A percentile compares a stretch with the other conserved stretches of the same genome.
These are phyloP conservation scores for Apostasia shenzhenica DNA, from an alignment of 106 monocot genomes.

Conservation along the genomic window DNA sequence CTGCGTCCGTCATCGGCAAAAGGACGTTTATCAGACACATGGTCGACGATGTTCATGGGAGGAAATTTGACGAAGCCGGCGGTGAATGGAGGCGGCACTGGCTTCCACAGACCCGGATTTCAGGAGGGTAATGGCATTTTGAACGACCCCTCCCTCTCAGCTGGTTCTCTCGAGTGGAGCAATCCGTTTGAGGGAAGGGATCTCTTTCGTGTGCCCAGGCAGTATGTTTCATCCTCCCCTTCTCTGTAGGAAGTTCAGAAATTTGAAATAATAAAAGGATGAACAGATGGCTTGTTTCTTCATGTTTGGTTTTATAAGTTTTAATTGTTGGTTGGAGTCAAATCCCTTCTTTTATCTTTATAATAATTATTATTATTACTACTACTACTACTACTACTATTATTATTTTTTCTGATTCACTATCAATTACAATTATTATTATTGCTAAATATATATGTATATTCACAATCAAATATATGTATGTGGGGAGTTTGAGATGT, in stretches of 20 bases:
- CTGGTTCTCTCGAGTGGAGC: slow-evolving; percentile 46
- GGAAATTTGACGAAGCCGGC: slow-evolving; percentile 13
- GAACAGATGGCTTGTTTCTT: not conserved
- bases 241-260: slow-evolving; percentile 7
- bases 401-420: too few relatives aligned
- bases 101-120: slow-evolving; percentile 4
- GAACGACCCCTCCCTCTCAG: not conserved
- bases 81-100: slow-evolving; percentile 1
- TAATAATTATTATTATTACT: too few relatives aligned
- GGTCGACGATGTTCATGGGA: slow-evolving; percentile 47
- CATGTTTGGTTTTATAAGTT: too few relatives aligned
- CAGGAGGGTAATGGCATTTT: slow-evolving; percentile 11
- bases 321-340: too few relatives aligned
- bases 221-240: slow-evolving; percentile 50
- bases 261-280: slow-evolving; percentile 12
- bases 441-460: too few relatives aligned
- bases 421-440: too few relatives aligned
- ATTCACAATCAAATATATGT: too few relatives aligned
- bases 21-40: slow-evolving; percentile 11
- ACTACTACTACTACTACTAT: too few relatives aligned
- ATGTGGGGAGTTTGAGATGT: too few relatives aligned
- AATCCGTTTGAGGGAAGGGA: slow-evolving; percentile 63
- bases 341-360: too few relatives aligned
- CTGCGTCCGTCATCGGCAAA: slow-evolving; percentile 8
- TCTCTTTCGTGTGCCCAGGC: slow-evolving; percentile 47